These are phyloP conservation scores for Colletotrichum liriopes DNA, from an alignment of 2,329 filamentous ascomycete species.

Conservation along the genomic window DNA sequence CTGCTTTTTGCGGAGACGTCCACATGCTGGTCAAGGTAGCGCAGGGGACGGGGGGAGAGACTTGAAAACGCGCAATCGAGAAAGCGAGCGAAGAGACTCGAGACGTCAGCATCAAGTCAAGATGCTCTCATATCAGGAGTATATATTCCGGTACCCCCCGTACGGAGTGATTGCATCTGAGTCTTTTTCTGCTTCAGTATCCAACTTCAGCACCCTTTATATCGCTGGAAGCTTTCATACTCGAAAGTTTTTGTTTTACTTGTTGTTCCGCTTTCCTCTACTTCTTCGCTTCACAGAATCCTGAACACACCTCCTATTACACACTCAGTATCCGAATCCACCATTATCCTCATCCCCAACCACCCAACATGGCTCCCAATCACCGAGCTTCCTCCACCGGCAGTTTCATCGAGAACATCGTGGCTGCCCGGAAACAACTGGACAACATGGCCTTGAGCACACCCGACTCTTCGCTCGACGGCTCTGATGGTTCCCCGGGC, in stretches of 20 bases:
- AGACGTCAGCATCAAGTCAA: constrained; percentile 42
- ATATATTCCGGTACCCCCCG: constrained; percentile 30
- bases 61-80: constrained; percentile 8
- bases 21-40: constrained; percentile 20
- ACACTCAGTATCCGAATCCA: neutral
- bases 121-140: constrained; percentile 29
- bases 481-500: constrained; percentile 21
- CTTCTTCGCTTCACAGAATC: neutral
- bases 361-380: constrained; percentile 39
- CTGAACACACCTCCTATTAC: neutral
- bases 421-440: constrained; percentile 50
- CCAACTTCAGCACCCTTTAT: neutral
- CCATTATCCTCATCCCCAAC: neutral
- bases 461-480: constrained; percentile 51
- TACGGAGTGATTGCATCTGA: neutral
- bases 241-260: constrained; percentile 11
- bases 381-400: constrained; percentile 44
- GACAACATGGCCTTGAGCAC: constrained; percentile 51
- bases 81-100: constrained; percentile 5
- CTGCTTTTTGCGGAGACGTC: constrained; percentile 44
- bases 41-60: constrained; percentile 5
- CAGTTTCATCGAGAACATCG: constrained; percentile 52
- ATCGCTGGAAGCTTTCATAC: neutral
- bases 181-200: neutral
- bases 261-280: neutral